These are phyloP conservation scores for Cucumis sativus DNA, from an alignment of 306 rosid species.

Conservation along the genomic window DNA sequence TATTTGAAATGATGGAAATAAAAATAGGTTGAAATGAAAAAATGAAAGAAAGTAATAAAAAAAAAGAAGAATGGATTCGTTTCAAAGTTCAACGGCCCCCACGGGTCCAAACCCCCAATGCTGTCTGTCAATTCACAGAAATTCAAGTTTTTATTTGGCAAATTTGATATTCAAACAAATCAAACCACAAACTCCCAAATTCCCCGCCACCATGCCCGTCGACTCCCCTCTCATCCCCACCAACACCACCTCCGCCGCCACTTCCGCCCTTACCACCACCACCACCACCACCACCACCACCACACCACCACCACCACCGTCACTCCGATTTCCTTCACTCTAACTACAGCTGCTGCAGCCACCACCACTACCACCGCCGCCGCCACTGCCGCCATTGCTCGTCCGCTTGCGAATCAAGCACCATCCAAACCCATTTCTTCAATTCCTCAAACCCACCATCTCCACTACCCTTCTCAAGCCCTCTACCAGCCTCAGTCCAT, in stretches of 20 bases:
- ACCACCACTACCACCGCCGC: slow-evolving; percentile 5
- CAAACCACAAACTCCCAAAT: slow-evolving; percentile 2
- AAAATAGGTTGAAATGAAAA: neutral
- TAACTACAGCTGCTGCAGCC: slow-evolving; percentile 2
- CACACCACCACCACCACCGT: neutral
- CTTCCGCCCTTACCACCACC: neutral
- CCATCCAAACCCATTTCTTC: slow-evolving; percentile 27
- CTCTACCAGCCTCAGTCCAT: slow-evolving; percentile 22
- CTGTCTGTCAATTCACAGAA: neutral
- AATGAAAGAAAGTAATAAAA: neutral
- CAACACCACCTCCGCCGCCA: slow-evolving; percentile 2
- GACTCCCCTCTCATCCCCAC: slow-evolving; percentile 16
- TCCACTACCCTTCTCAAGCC: slow-evolving; percentile 23
- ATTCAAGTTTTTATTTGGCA: neutral
- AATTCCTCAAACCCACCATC: slow-evolving; percentile 23
- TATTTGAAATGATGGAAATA: neutral
- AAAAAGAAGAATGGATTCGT: neutral
- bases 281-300: too few species aligned
- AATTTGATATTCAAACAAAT: slow-evolving; percentile 9
- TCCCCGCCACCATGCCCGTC: slow-evolving; percentile 27
- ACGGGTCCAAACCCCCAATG: neutral
- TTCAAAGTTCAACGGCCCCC: neutral
- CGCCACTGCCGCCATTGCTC: neutral
- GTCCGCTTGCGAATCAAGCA: slow-evolving; percentile 12
- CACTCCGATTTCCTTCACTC: neutral